Conservation (phyloP, 176 grass and related monocot genomes). For the Triticum monococcum region DNA sequence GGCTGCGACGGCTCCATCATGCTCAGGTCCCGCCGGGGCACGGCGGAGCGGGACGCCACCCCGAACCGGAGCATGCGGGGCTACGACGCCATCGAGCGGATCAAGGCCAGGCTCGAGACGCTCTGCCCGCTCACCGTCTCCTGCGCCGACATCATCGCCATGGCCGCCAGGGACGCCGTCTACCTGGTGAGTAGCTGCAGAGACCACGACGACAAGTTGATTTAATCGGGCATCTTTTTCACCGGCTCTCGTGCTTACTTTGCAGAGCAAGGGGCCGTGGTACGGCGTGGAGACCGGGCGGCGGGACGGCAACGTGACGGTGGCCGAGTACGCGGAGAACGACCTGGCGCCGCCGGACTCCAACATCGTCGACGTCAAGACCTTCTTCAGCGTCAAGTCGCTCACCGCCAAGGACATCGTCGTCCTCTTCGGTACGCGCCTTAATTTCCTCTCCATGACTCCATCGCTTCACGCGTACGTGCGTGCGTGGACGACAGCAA, state of each 20-base stretch:
- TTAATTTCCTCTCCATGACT: not conserved
- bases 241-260: too few relatives aligned
- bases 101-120: slow-evolving; percentile 54
- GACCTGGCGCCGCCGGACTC: slow-evolving; percentile 63
- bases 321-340: slow-evolving; percentile 48
- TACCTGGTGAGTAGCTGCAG: slow-evolving; percentile 8
- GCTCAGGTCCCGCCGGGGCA: slow-evolving; percentile 26
- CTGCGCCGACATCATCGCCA: slow-evolving; percentile 61
- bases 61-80: slow-evolving; percentile 55
- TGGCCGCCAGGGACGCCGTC: slow-evolving; percentile 55
- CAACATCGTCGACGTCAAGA: slow-evolving; percentile 70
- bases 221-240: too few relatives aligned
- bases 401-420: slow-evolving; percentile 58
- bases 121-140: slow-evolving; percentile 54
- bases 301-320: slow-evolving; percentile 51
- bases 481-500: slow-evolving; percentile 3
- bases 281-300: slow-evolving; percentile 61
- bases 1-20: slow-evolving; percentile 58
- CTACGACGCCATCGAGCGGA: slow-evolving; percentile 43
- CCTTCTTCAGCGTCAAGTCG: slow-evolving; percentile 66
- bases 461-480: not conserved
- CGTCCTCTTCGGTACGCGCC: slow-evolving; percentile 47
- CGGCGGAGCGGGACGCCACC: slow-evolving; percentile 49
- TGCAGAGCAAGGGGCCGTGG: slow-evolving; percentile 48
- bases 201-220: not conserved